phyloP scores from a whole-genome alignment of 495 filamentous ascomycete species.

The Polyplosphaeria fusca region DNA sequence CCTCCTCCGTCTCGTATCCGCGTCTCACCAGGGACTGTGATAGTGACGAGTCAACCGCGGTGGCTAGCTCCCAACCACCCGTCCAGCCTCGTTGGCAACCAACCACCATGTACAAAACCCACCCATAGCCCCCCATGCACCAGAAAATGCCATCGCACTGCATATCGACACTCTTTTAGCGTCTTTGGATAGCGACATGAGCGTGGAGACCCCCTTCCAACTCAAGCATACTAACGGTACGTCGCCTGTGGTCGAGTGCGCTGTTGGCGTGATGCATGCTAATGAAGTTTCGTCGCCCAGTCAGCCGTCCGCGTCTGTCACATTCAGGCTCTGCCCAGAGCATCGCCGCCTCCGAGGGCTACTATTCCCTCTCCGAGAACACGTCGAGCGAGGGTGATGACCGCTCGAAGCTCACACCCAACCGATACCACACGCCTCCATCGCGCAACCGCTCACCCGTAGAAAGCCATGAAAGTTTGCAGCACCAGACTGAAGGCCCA shows the following conservation, averaged over 20 bases:
- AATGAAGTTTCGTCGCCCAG: slow-evolving; percentile 22
- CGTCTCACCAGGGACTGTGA: slow-evolving; percentile 3
- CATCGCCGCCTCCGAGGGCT: slow-evolving; percentile 64
- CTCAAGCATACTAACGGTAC: slow-evolving; percentile 38
- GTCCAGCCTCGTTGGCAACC: slow-evolving; percentile 21
- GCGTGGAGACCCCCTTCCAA: slow-evolving; percentile 26
- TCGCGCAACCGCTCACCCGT: slow-evolving; percentile 36
- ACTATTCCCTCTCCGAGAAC: slow-evolving; percentile 60
- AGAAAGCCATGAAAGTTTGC: slow-evolving; percentile 31
- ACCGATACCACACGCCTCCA: slow-evolving; percentile 48
- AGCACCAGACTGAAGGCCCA: slow-evolving; percentile 7
- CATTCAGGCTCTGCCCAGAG: slow-evolving; percentile 58
- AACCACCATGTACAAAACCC: slow-evolving; percentile 30
- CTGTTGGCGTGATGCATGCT: not conserved
- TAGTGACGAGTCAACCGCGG: slow-evolving; percentile 6
- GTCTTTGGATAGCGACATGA: slow-evolving; percentile 32
- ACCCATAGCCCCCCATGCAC: not conserved
- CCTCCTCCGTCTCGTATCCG: not conserved
- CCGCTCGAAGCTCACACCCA: slow-evolving; percentile 33
- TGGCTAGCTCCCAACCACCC: slow-evolving; percentile 25
- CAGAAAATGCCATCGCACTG: slow-evolving; percentile 10
- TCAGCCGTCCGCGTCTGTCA: slow-evolving; percentile 48
- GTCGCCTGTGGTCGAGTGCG: not conserved
- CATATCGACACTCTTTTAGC: slow-evolving; percentile 11
- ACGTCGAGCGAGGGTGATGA: slow-evolving; percentile 50